Evolutionary conservation across 176 grass and related monocot species (phyloP).

Genomic region (Triticum monococcum): DNA sequence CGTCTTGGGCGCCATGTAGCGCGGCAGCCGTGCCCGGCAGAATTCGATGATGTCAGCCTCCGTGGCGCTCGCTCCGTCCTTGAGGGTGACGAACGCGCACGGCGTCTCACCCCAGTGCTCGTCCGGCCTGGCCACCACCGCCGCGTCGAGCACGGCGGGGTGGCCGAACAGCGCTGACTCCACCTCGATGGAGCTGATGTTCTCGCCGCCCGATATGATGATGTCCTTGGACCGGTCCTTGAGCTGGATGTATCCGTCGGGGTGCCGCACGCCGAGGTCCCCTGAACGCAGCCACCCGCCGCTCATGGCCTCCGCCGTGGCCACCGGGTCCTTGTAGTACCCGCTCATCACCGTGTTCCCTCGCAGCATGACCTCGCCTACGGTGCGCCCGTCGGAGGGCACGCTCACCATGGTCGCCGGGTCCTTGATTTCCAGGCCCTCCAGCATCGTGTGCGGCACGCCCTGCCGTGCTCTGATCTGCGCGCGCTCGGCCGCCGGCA

Average conservation of each 20-base stretch:
- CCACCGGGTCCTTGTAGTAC: constrained; percentile 46
- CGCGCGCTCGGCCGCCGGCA: constrained; percentile 43
- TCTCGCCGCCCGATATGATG: constrained; percentile 59
- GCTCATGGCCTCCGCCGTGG: constrained; percentile 46
- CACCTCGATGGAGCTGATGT: constrained; percentile 69
- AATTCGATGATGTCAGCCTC: constrained; percentile 37
- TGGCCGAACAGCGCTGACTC: constrained; percentile 49
- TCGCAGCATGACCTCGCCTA: constrained; percentile 65
- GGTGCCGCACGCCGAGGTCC: constrained; percentile 56
- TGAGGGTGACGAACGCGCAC: constrained; percentile 57
- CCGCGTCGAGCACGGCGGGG: constrained; percentile 49
- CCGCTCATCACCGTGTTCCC: constrained; percentile 73
- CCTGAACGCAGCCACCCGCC: constrained; percentile 57
- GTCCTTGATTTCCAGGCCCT: constrained; percentile 56
- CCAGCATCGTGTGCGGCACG: constrained; percentile 36
- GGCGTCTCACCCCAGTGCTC: constrained; percentile 50
- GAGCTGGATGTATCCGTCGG: constrained; percentile 59
- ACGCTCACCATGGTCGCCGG: constrained; percentile 52
- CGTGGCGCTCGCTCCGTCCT: constrained; percentile 17
- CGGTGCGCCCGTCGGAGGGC: constrained; percentile 48
- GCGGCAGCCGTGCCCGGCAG: constrained; percentile 44
- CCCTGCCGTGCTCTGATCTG: constrained; percentile 53
- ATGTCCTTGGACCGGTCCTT: constrained; percentile 62
- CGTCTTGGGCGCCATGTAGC: constrained; percentile 49
- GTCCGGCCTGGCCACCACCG: constrained; percentile 49